Conservation (phyloP, 2,329 filamentous ascomycete species). For the Sordariomycetes sp. region DNA sequence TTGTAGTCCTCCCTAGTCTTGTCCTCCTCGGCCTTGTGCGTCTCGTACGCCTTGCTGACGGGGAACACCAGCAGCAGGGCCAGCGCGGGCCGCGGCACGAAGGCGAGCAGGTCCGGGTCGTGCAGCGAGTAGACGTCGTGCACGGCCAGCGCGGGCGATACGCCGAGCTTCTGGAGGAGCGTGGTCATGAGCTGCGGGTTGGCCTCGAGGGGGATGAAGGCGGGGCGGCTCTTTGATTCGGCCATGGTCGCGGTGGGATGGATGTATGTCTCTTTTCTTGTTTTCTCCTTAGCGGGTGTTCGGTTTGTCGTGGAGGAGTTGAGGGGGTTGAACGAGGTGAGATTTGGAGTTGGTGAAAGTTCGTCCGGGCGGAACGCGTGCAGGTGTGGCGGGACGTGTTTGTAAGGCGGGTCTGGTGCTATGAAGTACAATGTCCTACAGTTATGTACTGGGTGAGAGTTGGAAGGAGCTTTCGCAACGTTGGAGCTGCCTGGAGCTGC, state of each 20-base stretch:
- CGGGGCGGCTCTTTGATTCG: conserved; percentile 17
- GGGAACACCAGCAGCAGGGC: conserved; percentile 91
- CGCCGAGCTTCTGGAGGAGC: conserved; percentile 73
- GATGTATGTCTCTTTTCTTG: background rate
- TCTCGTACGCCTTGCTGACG: conserved; percentile 68
- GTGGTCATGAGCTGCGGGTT: conserved; percentile 84
- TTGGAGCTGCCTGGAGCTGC: background rate
- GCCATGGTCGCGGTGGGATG: conserved; percentile 27
- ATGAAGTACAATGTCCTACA: background rate
- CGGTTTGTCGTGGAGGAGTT: background rate
- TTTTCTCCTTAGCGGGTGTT: background rate
- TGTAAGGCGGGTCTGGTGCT: background rate
- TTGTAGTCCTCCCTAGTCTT: conserved; percentile 49
- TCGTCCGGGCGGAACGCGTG: background rate
- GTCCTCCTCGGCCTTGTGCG: conserved; percentile 66
- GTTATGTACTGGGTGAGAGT: background rate
- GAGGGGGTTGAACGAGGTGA: background rate
- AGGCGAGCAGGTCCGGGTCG: conserved; percentile 72
- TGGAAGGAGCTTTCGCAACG: background rate
- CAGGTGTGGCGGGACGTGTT: background rate
- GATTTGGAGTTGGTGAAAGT: background rate
- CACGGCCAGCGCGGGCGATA: conserved; percentile 65
- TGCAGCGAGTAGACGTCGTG: conserved; percentile 89
- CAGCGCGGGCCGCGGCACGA: conserved; percentile 79
- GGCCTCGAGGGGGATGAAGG: conserved; percentile 53